Evolutionary conservation across 495 filamentous ascomycete species (phyloP).

Genomic region (Halenospora varia): DNA sequence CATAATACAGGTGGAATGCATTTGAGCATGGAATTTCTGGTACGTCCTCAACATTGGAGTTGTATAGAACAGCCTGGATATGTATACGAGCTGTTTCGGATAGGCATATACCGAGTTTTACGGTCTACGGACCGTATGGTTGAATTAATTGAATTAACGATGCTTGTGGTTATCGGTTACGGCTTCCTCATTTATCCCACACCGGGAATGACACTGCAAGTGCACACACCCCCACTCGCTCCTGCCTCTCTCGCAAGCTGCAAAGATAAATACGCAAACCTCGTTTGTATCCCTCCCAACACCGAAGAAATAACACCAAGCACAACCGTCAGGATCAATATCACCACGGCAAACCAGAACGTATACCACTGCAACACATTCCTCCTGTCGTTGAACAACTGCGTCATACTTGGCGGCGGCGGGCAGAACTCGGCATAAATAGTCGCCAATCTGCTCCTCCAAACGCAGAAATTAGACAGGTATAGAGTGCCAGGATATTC

Average conservation of each 20-base stretch:
- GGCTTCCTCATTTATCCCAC: not conserved
- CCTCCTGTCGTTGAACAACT: conserved; percentile 24
- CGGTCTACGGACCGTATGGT: not conserved
- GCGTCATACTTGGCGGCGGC: conserved; percentile 3
- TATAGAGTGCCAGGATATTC: not conserved
- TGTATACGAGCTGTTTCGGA: not conserved
- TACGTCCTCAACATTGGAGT: not conserved
- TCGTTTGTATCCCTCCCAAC: not conserved
- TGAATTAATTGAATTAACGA: not conserved
- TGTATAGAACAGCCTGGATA: not conserved
- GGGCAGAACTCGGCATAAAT: conserved; percentile 4
- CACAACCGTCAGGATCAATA: conserved; percentile 25
- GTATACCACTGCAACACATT: conserved; percentile 29
- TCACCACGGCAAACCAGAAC: conserved; percentile 28
- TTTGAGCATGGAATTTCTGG: not conserved
- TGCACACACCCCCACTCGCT: not conserved
- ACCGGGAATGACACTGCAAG: not conserved
- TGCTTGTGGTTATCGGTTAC: not conserved
- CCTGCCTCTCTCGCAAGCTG: not conserved
- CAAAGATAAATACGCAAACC: not conserved
- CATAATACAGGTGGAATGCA: not conserved
- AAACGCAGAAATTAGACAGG: not conserved
- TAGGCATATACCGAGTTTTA: not conserved
- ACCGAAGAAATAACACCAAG: conserved; percentile 24
- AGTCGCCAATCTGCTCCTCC: not conserved